Evolutionary conservation across 805 yeast species (phyloP), one percentile per base, ranked within the genome.

Genomic region (Pichia pseudocactophila): DNA sequence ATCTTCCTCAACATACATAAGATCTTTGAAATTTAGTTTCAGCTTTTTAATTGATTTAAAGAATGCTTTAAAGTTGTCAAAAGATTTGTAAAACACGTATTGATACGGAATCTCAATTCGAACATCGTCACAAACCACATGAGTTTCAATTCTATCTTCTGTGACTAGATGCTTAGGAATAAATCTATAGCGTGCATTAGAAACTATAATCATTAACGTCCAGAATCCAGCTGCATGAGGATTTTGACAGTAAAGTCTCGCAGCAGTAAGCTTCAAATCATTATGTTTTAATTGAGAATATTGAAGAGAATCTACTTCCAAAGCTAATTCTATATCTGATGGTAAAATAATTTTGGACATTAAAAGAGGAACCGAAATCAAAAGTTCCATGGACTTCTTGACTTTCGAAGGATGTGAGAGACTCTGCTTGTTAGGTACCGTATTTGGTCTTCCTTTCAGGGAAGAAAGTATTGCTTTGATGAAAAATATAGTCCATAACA

Each of bases 21-120:
- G 25, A 30, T 54, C 47, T n/a, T 44, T 22, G 32, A 61, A 56
- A 32, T 57, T 56, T 13, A 44, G 39, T 25, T 47, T 44, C 44
- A 82, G 65, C 50, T 86, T 92, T 45, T 70, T 73, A 10, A 77
- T 58, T 0, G 92, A 75, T 56, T 89, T 89, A 40, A 71, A 70
- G 42, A 82, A 65, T 0, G 90, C 83, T 30, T 86, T 72, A n/a
- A 83, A 62, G 54, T 85, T 86, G 53, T 89, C 97, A 53, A 89
- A 76, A 4, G 88, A 73, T 34, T 78, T 74, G 63, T 80, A 87
- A 48, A 86, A 79, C 41, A 83, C 70, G 55, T 84, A 84, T 43
- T 79, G 79, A 60, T 80, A 78, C 0, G 97, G 96, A 39, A 87
- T 53, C 44, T 61, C 64, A 41, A 61, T 53, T 44, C 64, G 43